Percentiles rank a stretch among this genome's conserved stretches.
Conservation (phyloP, 305 asterid species). For the Andrographis paniculata region DNA sequence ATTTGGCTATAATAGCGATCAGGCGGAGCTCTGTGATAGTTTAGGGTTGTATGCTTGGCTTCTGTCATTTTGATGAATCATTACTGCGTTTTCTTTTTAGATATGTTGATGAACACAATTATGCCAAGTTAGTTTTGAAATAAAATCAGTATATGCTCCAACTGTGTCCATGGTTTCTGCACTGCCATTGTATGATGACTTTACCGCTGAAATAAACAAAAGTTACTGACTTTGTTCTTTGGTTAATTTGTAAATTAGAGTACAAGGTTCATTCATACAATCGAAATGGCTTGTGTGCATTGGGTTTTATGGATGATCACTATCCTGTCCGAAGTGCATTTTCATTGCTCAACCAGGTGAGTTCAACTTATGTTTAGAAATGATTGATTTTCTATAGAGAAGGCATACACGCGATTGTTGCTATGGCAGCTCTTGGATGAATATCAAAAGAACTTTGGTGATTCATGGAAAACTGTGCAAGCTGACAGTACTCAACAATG, state of each 20-base stretch:
- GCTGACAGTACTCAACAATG: conserved; percentile 56
- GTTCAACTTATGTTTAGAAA: not conserved
- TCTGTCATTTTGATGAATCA: no score
- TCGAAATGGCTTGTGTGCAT: conserved; percentile 61
- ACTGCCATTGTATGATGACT: not conserved
- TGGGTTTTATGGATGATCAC: conserved; percentile 92
- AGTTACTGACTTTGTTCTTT: no score
- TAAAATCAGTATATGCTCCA: not conserved
- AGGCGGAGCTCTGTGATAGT: no score
- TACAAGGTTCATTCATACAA: conserved; percentile 85
- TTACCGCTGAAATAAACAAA: conserved; percentile 6
- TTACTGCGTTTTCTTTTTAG: no score
- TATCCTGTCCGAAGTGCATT: conserved; percentile 93
- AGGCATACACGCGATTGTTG: no score
- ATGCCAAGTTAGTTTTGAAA: not conserved
- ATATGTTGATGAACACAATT: not conserved
- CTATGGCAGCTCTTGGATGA: conserved; percentile 74
- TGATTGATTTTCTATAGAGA: conserved; percentile 3
- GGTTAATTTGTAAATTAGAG: conserved; percentile 31
- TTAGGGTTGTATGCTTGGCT: no score
- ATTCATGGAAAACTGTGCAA: conserved; percentile 66
- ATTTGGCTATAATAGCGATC: no score
- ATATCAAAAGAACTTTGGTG: conserved; percentile 74
- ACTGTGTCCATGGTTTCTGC: not conserved
- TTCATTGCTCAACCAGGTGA: conserved; percentile 82